phyloP scores from a whole-genome alignment of 2,329 filamentous ascomycete genomes.

The Diaporthe vaccinii region DNA sequence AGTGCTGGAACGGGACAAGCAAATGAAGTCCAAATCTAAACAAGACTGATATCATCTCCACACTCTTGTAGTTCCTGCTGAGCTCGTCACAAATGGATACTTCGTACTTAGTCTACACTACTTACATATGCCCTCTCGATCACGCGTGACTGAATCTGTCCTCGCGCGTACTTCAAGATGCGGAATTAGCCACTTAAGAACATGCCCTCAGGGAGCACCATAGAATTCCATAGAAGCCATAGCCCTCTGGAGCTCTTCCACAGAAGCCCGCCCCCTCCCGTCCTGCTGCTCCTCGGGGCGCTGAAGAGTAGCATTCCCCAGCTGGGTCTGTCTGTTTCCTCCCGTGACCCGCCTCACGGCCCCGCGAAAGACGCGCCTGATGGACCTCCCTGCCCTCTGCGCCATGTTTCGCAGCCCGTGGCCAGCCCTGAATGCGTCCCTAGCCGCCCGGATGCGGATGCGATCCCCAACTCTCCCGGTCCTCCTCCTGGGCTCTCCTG shows the following conservation, averaged over 20 bases:
- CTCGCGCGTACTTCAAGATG: not conserved
- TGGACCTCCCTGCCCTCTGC: not conserved
- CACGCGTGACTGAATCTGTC: no score
- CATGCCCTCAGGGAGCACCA: no score
- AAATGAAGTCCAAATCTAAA: no score
- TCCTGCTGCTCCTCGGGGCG: not conserved
- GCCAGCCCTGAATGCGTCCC: not conserved
- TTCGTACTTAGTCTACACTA: not conserved
- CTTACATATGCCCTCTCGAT: not conserved
- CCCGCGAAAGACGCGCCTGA: not conserved
- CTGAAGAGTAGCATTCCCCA: not conserved
- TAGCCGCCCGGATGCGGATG: not conserved
- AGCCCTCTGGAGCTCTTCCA: not conserved
- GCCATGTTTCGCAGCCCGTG: not conserved
- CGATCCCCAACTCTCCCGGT: not conserved
- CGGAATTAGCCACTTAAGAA: fast-evolving
- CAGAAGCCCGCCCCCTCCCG: not conserved
- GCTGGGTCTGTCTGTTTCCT: not conserved
- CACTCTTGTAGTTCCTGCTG: no score
- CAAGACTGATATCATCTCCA: no score
- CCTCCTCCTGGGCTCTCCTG: no score
- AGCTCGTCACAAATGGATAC: no score
- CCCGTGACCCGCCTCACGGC: not conserved
- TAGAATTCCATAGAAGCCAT: not conserved
- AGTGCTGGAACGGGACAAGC: no score